Conservation (phyloP, 2,329 filamentous ascomycete species). For the Alternaria ethzedia region DNA sequence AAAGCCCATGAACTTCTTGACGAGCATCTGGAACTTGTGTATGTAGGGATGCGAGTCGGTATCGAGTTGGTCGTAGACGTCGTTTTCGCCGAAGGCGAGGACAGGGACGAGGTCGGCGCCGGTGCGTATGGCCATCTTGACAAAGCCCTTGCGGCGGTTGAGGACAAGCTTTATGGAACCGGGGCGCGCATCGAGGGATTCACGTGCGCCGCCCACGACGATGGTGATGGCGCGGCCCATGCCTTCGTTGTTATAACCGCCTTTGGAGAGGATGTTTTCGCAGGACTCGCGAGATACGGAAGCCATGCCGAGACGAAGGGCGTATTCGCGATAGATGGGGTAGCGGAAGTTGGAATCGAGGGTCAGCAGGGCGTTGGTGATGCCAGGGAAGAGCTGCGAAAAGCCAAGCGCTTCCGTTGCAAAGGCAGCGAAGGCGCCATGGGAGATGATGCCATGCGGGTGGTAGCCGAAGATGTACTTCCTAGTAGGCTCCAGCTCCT, state of each 20-base stretch:
- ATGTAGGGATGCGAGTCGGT: constrained; percentile 78
- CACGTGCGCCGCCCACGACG: constrained; percentile 88
- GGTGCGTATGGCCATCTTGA: constrained; percentile 89
- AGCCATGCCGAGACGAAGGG: constrained; percentile 83
- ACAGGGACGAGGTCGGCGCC: constrained; percentile 96
- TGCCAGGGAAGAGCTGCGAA: constrained; percentile 85
- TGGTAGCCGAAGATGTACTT: constrained; percentile 99
- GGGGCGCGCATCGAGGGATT: constrained; percentile 88
- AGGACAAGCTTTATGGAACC: constrained; percentile 78
- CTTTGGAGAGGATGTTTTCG: constrained; percentile 82
- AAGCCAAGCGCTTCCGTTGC: constrained; percentile 90
- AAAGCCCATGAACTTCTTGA: constrained; percentile 88
- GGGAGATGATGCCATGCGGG: constrained; percentile 95
- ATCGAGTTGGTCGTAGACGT: constrained; percentile 89
- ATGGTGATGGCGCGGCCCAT: constrained; percentile 97
- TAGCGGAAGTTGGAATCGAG: constrained; percentile 96
- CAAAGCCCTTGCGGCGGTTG: constrained; percentile 84
- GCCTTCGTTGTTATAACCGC: constrained; percentile 77
- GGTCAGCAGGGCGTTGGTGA: constrained; percentile 91
- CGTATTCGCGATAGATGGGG: constrained; percentile 92
- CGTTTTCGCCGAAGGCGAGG: constrained; percentile 92
- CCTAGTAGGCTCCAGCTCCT: constrained; percentile 76
- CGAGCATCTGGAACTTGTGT: constrained; percentile 79
- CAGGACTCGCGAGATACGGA: constrained; percentile 93
- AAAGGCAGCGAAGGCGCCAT: constrained; percentile 93